A percentile compares a stretch with the other conserved stretches of the same genome.
phyloP scores from a whole-genome alignment of 2,329 filamentous ascomycete species.

The Albophoma yamanashiensis region DNA sequence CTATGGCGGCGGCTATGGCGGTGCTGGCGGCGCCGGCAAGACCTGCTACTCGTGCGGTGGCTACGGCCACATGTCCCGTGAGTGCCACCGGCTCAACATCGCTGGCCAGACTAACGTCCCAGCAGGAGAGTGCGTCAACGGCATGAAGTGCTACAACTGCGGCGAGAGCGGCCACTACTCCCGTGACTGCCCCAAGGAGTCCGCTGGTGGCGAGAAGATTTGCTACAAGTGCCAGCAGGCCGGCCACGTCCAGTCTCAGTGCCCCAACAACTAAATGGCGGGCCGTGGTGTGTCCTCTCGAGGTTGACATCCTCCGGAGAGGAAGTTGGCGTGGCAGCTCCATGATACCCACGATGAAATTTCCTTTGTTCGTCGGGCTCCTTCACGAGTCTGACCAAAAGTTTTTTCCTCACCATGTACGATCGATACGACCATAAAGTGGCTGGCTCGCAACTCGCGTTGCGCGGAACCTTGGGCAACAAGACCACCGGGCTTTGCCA shows the following conservation, averaged over 20 bases:
- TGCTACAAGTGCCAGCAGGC: conserved; percentile 90
- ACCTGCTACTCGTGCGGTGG: conserved; percentile 99
- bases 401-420: conserved; percentile 17
- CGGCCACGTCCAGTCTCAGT: conserved; percentile 88
- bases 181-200: conserved; percentile 91
- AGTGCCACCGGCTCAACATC: conserved; percentile 18
- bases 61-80: conserved; percentile 89
- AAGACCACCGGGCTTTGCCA: conserved; percentile 11
- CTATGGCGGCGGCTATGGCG: conserved; percentile 29
- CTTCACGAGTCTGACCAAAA: conserved; percentile 10
- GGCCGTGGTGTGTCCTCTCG: conserved; percentile 11
- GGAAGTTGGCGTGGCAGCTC: conserved; percentile 28
- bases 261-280: conserved; percentile 62
- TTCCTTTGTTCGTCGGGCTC: conserved; percentile 10
- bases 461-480: conserved; percentile 14
- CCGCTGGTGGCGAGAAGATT: conserved; percentile 77
- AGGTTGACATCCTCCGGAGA: conserved; percentile 9
- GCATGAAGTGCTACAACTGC: conserved; percentile 99
- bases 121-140: conserved; percentile 83
- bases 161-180: conserved; percentile 89
- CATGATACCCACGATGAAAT: conserved; percentile 31
- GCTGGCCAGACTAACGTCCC: conserved; percentile 9
- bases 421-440: conserved; percentile 20
- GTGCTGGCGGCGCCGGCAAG: conserved; percentile 49
- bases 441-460: conserved; percentile 15